phyloP scores from a whole-genome alignment of 2,329 filamentous ascomycete genomes.

The Ceratocystis eucalypticola region DNA sequence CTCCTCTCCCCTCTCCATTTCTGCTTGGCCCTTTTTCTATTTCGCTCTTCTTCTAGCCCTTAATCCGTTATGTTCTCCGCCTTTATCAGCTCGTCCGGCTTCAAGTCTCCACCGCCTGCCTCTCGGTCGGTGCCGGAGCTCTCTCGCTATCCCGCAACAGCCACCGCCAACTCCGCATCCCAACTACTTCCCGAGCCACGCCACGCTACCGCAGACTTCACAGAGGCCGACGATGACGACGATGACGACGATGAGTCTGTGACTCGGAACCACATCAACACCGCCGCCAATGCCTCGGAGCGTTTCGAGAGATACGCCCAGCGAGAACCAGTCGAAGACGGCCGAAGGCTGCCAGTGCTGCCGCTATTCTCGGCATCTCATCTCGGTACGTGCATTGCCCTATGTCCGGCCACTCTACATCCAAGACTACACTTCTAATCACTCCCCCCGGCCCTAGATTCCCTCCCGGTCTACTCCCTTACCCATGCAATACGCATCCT shows the following conservation, averaged over 20 bases:
- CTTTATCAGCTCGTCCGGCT: conserved; percentile 1
- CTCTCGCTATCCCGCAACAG: conserved; percentile 3
- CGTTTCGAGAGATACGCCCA: conserved; percentile 20
- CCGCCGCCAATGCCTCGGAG: conserved; percentile 26
- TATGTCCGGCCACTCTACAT: background rate
- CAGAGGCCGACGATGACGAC: conserved; percentile 45
- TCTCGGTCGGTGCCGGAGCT: conserved; percentile 16
- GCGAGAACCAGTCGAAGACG: conserved; percentile 18
- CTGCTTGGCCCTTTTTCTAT: background rate
- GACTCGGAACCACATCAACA: conserved; percentile 22
- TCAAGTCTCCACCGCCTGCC: conserved; percentile 7
- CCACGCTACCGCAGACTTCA: conserved; percentile 51
- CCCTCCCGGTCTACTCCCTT: conserved; percentile 75
- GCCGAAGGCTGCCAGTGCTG: conserved; percentile 34
- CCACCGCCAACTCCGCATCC: background rate
- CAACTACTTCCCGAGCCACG: conserved; percentile 26
- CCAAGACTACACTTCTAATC: conserved; percentile 5
- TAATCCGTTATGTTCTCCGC: conserved; percentile 13
- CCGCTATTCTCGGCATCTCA: conserved; percentile 71
- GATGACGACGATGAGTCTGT: conserved; percentile 29
- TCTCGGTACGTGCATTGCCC: conserved; percentile 43
- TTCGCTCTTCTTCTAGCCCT: background rate
- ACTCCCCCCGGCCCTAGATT: conserved; percentile 40
- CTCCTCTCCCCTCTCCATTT: background rate
- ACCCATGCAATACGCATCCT: conserved; percentile 82